Evolutionary conservation across 441 rosid species (phyloP).

Genomic region (Brassica hybrid): DNA sequence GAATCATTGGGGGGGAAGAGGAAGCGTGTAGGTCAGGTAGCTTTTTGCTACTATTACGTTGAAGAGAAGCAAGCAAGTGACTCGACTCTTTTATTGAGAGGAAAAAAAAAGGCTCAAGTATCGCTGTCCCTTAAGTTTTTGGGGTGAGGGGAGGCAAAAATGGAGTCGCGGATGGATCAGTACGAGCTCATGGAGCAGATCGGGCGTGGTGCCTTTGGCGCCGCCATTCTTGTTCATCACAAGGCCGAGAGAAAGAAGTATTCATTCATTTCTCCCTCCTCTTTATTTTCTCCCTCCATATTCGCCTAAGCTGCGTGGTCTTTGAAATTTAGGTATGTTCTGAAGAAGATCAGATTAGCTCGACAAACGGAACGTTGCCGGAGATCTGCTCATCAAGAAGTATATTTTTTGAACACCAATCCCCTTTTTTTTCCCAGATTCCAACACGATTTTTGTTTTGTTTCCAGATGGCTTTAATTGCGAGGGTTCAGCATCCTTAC

Average conservation of each 20-base stretch:
- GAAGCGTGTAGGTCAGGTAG: slow-evolving; percentile 41
- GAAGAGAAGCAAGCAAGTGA: slow-evolving; percentile 32
- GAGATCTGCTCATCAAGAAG: slow-evolving; percentile 99
- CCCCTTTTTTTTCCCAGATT: not conserved
- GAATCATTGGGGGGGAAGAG: slow-evolving; percentile 17
- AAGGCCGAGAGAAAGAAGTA: slow-evolving; percentile 93
- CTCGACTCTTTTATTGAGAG: not conserved
- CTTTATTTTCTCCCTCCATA: not conserved
- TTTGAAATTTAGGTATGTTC: slow-evolving; percentile 62
- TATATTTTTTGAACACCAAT: slow-evolving; percentile 25
- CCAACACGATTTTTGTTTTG: not conserved
- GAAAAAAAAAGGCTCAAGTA: not conserved
- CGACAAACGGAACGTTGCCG: slow-evolving; percentile 93
- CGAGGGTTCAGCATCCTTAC: slow-evolving; percentile 87
- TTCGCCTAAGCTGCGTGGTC: not conserved
- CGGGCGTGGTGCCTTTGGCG: slow-evolving; percentile 99
- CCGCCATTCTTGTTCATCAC: slow-evolving; percentile 92
- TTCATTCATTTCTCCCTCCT: not conserved
- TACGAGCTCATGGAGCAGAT: slow-evolving; percentile 99
- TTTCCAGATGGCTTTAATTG: slow-evolving; percentile 84
- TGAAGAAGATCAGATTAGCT: slow-evolving; percentile 97
- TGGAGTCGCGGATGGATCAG: slow-evolving; percentile 98
- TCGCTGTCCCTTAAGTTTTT: slow-evolving; percentile 9
- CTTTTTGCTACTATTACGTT: slow-evolving; percentile 24
- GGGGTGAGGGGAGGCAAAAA: not conserved